Evolutionary conservation across 1,284 basidiomycete species (phyloP), one percentile per base, ranked within the genome.

Genomic region (Cutaneotrichosporon sp.): DNA sequence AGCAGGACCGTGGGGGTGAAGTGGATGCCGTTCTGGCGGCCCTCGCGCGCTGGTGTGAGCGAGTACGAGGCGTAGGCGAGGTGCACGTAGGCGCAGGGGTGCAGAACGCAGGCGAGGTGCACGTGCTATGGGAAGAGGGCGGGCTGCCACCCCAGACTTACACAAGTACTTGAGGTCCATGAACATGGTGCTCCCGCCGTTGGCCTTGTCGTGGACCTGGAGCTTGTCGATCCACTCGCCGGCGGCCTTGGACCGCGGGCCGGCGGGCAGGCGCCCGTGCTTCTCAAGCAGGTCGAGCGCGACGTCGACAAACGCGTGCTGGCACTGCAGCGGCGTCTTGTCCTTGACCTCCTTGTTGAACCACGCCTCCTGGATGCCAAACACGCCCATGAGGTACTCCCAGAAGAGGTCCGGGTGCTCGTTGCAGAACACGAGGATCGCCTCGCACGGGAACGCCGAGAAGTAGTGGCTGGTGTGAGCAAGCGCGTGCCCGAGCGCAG

Each of bases 11-110:
- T 92, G 2, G 94, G 93, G 33, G 92, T 95, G 55, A 95, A 91
- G 70, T 97, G 94, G 56, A 97, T 87, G 6, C 90, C 84, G 68
- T 97, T 97, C 82, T 97, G 94, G 65, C 94, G 84, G 7, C 91
- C 87, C 74, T 90, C 88, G 80, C 95, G 95, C 81, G 93, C 76
- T 79, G 69, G 47, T 2, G 36, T 58, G 7, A 58, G 56, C 36
- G 52, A 8, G n/a, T n/a, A n/a, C n/a, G n/a, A n/a, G n/a, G n/a
- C n/a, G n/a, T n/a, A n/a, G n/a, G n/a, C n/a, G n/a, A n/a, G n/a
- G n/a, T n/a, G n/a, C n/a, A n/a, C n/a, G n/a, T n/a, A n/a, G n/a
- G n/a, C n/a, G n/a, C n/a, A n/a, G n/a, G n/a, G n/a, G n/a, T n/a
- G n/a, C n/a, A n/a, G n/a, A n/a, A n/a, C n/a, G n/a, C 36, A 38